These are phyloP conservation scores for Panaeolus papilionaceus DNA, from an alignment of 768 basidiomycete genomes.

Conservation along the genomic window DNA sequence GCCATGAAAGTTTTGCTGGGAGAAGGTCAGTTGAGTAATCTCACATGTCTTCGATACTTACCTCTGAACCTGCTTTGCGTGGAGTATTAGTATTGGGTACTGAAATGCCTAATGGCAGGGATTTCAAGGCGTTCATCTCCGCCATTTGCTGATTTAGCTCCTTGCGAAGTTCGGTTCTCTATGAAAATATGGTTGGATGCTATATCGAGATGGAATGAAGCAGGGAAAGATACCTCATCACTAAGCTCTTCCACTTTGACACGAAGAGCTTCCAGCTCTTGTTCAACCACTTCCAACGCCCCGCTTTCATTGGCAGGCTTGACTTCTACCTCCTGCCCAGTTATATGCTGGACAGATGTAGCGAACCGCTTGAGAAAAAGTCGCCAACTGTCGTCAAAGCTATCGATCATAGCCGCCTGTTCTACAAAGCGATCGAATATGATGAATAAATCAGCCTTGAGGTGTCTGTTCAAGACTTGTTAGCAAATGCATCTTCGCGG, in stretches of 20 bases:
- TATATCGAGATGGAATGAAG: not conserved
- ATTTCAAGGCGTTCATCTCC: slow-evolving; percentile 69
- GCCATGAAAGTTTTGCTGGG: slow-evolving; percentile 65
- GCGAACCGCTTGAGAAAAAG: slow-evolving; percentile 65
- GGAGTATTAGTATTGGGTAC: slow-evolving; percentile 43
- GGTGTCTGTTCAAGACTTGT: slow-evolving; percentile 47
- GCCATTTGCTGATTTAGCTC: slow-evolving; percentile 69
- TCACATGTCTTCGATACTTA: slow-evolving; percentile 31
- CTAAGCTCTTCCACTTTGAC: slow-evolving; percentile 66
- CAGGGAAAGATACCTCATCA: slow-evolving; percentile 57
- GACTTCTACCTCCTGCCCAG: slow-evolving; percentile 67
- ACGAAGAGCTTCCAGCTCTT: slow-evolving; percentile 67
- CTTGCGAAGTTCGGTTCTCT: slow-evolving; percentile 59
- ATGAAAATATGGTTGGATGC: slow-evolving; percentile 15
- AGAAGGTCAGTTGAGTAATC: not conserved
- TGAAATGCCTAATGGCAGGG: slow-evolving; percentile 48
- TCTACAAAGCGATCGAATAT: slow-evolving; percentile 72
- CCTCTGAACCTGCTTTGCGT: slow-evolving; percentile 65
- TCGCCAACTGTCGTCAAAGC: slow-evolving; percentile 73
- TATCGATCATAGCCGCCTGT: slow-evolving; percentile 60
- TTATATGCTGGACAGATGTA: slow-evolving; percentile 67
- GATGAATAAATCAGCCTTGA: slow-evolving; percentile 64
- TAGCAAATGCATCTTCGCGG: not conserved
- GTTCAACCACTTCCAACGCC: slow-evolving; percentile 51
- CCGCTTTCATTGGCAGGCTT: slow-evolving; percentile 44